Percentiles rank a stretch among this genome's conserved stretches.
Conservation (phyloP, 306 rosid genomes). For the Mimosa bimucronata region DNA sequence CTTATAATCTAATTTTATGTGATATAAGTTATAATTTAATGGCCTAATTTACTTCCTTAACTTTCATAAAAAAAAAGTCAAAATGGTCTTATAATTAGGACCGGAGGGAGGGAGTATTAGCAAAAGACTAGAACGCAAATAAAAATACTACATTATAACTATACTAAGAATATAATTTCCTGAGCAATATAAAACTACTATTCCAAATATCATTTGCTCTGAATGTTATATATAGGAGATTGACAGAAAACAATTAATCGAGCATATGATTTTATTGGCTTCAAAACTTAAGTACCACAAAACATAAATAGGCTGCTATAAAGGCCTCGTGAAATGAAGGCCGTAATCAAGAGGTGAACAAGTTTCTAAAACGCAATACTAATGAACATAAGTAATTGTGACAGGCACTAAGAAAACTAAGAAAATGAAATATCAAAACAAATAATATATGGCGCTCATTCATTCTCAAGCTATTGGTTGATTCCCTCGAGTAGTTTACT, state of each 20-base stretch:
- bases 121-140: neutral
- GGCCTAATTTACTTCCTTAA: no score
- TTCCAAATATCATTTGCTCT: neutral
- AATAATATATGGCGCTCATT: slow-evolving; percentile 28
- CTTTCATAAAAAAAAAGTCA: no score
- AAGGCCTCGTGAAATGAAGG: slow-evolving; percentile 21
- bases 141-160: neutral
- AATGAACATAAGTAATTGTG: slow-evolving; percentile 30
- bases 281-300: slow-evolving; percentile 11
- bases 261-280: neutral
- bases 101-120: no score
- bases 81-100: no score
- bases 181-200: neutral
- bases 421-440: slow-evolving; percentile 40
- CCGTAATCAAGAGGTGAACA: slow-evolving; percentile 23
- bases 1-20: no score
- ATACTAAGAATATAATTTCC: neutral
- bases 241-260: neutral
- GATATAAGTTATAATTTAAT: no score
- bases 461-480: slow-evolving; percentile 6
- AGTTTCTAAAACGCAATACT: slow-evolving; percentile 16
- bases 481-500: slow-evolving; percentile 28
- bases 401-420: slow-evolving; percentile 26
- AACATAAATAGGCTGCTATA: neutral
- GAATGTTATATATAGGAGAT: neutral